Base-by-base conservation (phyloP, 208 protist genomes). In the Leishmania major region DNA sequence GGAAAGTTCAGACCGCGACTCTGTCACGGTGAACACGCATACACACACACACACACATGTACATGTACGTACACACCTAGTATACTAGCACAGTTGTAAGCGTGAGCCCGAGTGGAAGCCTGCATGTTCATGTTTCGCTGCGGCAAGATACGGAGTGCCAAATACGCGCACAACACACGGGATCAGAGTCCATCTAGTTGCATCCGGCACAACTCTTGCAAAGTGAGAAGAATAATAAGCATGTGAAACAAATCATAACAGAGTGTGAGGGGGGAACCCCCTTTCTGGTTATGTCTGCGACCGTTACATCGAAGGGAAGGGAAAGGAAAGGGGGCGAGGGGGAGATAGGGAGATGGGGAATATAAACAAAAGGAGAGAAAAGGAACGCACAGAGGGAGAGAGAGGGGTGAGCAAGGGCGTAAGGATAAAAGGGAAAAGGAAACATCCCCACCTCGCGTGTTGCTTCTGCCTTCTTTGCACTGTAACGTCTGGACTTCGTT, bases 391-490 rank as follows among this genome's bases (percentile, higher is more conserved):
- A 55, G 17, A 22, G 15, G 51, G 51, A 1, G 15, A 5, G 51
- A 55, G 71, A 17, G 40, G 5, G 17, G 7, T 8, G 60, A 72
- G 7, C 19, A 37, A 69, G 35, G 49, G 0, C 4, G 62, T 35
- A 67, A 70, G 31, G 64, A 70, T 6, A 17, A 70, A 60, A 60
- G n/a, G 51, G 51, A 77, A 77, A 43, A 62, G 57, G 25, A 62
- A 62, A 31, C 57, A 7, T 31, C 57, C 13, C 57, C 25, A 62
- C 57, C 25, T 62, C 28, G 4, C 25, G 28, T 31, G 4, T 25
- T 8, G 0, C 25, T 31, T 31, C 57, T 3, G 25, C 57, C 57
- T 62, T 62, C 57, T 7, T 62, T 62, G 51, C 51, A 5, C 28
- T 62, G 25, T 62, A 25, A 0, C 31, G 25, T 31, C 28, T 62